Evolutionary conservation across 805 yeast species (phyloP).

Genomic region (Lipomyces yamanashiensis): DNA sequence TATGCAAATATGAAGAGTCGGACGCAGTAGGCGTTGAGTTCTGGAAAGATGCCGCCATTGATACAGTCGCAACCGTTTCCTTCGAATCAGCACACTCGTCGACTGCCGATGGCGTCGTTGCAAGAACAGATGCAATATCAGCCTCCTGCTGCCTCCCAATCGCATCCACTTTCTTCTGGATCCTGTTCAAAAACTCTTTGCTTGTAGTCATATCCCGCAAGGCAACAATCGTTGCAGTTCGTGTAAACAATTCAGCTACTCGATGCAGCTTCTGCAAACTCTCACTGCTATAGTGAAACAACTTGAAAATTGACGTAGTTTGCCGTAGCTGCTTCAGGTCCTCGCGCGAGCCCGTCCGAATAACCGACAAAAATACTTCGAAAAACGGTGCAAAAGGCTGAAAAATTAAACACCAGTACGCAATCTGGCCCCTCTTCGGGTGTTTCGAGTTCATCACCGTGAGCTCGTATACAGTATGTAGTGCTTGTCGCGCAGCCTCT

Average conservation of each 20-base stretch:
- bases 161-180: neutral
- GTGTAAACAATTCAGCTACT: constrained; percentile 24
- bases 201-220: constrained; percentile 2
- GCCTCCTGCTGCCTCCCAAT: neutral
- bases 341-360: constrained; percentile 13
- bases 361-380: constrained; percentile 18
- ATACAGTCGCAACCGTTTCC: neutral
- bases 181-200: neutral
- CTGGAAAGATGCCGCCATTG: neutral
- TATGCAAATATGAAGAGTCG: neutral
- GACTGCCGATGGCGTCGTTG: no score
- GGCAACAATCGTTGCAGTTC: constrained; percentile 15
- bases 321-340: constrained; percentile 17
- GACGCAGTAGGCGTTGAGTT: neutral
- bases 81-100: neutral
- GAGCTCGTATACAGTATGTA: constrained; percentile 10
- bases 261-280: constrained; percentile 14
- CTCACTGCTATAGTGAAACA: constrained; percentile 2
- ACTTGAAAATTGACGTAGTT: constrained; percentile 10
- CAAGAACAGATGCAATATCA: neutral
- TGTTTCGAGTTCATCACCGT: neutral
- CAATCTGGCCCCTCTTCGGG: neutral
- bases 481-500: constrained; percentile 21
- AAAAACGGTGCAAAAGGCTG: constrained; percentile 32
- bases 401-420: constrained; percentile 18